These are phyloP conservation scores for Amphicarpaea edgeworthii DNA, from an alignment of 306 rosid genomes.

Conservation along the genomic window DNA sequence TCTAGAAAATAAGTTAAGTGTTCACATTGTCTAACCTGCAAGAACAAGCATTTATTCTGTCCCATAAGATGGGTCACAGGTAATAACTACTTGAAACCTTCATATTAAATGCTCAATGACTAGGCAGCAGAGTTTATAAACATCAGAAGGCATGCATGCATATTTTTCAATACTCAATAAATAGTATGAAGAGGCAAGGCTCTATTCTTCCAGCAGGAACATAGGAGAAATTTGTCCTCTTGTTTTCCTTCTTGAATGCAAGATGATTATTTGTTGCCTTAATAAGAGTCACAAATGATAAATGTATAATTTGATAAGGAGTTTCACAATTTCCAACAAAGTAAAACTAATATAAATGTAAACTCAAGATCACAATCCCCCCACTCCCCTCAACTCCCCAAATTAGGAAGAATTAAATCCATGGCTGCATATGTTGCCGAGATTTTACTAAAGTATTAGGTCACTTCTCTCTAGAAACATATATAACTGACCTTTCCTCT, in stretches of 20 bases:
- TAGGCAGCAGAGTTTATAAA: background rate
- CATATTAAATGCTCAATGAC: background rate
- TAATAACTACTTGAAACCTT: constrained; percentile 23
- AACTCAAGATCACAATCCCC: background rate
- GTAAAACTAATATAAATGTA: background rate
- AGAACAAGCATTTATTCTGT: constrained; percentile 23
- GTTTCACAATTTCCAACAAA: constrained; percentile 1
- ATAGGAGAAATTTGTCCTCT: constrained; percentile 6
- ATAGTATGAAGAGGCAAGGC: background rate
- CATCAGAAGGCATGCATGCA: background rate
- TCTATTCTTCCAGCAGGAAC: background rate
- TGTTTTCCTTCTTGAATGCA: constrained; percentile 14
- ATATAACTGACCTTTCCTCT: constrained; percentile 3
- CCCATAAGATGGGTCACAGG: constrained; percentile 20
- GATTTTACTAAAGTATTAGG: constrained; percentile 24
- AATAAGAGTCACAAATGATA: background rate
- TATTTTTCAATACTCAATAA: constrained; percentile 13
- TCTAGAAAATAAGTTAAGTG: constrained; percentile 20
- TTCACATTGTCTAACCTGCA: constrained; percentile 8
- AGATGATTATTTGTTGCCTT: background rate
- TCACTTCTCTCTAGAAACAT: background rate
- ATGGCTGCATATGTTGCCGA: background rate
- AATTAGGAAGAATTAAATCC: constrained; percentile 21
- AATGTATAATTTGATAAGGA: constrained; percentile 1
- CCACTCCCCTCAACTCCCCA: background rate